Percentiles rank a stretch among this genome's conserved stretches.
phyloP scores from a whole-genome alignment of 1,139 yeast species.

The Yamadazyma atmosphaerica region DNA sequence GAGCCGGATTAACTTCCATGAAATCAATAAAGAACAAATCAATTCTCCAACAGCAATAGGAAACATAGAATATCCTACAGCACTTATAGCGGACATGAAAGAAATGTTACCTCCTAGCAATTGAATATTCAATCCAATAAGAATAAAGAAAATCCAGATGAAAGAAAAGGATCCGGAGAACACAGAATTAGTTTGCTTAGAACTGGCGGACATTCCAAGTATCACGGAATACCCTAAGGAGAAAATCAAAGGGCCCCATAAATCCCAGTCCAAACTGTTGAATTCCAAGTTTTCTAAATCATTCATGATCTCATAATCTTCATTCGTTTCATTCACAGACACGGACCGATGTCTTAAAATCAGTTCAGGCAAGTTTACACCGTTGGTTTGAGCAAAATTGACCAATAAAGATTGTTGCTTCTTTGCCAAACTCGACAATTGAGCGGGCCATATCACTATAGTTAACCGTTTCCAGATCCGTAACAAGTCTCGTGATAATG shows the following conservation, averaged over 20 bases:
- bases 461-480: conserved; percentile 66
- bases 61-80: conserved; percentile 79
- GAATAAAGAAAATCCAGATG: conserved; percentile 57
- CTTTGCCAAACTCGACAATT: conserved; percentile 42
- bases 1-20: conserved; percentile 56
- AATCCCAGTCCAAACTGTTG: conserved; percentile 69
- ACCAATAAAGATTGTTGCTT: conserved; percentile 45
- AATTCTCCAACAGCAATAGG: conserved; percentile 71
- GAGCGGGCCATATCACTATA: conserved; percentile 73
- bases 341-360: conserved; percentile 31
- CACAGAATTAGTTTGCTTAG: conserved; percentile 42
- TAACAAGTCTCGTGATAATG: conserved; percentile 65
- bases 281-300: conserved; percentile 22
- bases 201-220: conserved; percentile 45
- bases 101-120: conserved; percentile 69
- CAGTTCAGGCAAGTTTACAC: conserved; percentile 45
- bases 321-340: conserved; percentile 29
- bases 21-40: conserved; percentile 53
- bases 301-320: conserved; percentile 23
- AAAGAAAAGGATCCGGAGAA: conserved; percentile 51
- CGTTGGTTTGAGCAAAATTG: conserved; percentile 45
- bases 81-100: conserved; percentile 77
- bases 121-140: conserved; percentile 69
- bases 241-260: conserved; percentile 87
- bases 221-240: conserved; percentile 63